Conservation (phyloP, 202 grass and related monocot species). For the Digitaria exilis region DNA sequence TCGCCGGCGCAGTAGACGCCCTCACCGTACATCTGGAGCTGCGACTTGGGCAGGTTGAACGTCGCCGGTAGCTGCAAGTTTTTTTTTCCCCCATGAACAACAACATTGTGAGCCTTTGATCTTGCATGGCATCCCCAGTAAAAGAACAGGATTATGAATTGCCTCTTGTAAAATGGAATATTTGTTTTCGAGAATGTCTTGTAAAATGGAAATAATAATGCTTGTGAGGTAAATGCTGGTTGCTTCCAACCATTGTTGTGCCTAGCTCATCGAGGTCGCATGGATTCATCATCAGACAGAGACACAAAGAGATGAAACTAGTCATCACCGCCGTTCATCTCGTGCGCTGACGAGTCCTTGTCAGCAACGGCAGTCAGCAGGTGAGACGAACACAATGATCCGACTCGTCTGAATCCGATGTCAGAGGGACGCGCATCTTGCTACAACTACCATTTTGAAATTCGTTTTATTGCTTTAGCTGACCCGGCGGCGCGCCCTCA, state of each 20-base stretch:
- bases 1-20: slow-evolving; percentile 72
- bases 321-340: no score
- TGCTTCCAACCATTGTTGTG: no score
- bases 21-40: slow-evolving; percentile 93
- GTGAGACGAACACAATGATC: no score
- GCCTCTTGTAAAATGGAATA: background rate
- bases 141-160: no score
- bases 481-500: background rate
- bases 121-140: background rate
- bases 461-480: background rate
- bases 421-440: background rate
- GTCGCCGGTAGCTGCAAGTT: slow-evolving; percentile 74
- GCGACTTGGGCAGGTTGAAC: slow-evolving; percentile 98
- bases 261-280: no score
- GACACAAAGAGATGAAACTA: background rate
- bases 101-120: background rate
- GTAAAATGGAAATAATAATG: no score
- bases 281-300: no score
- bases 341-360: background rate
- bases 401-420: no score
- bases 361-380: background rate
- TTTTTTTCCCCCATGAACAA: no score
- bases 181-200: no score
- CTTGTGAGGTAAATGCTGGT: no score
- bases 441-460: background rate